Evolutionary conservation across 2,329 filamentous ascomycete genomes (phyloP).

Genomic region (Scytalidium lignicola): DNA sequence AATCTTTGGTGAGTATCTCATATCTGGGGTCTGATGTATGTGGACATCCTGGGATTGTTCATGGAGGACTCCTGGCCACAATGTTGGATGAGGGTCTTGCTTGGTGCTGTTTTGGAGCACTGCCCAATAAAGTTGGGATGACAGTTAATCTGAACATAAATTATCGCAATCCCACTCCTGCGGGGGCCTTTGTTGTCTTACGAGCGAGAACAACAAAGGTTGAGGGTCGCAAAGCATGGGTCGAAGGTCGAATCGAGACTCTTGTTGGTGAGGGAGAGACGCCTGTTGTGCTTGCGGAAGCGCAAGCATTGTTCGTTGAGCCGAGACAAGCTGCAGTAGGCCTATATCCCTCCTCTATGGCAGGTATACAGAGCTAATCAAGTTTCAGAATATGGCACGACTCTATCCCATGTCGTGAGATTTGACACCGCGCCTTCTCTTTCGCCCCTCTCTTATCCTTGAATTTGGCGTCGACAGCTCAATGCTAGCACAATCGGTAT

Average conservation of each 20-base stretch:
- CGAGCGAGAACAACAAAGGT: slow-evolving; percentile 76
- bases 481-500: no score
- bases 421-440: no score
- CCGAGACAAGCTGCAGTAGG: slow-evolving; percentile 66
- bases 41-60: slow-evolving; percentile 85
- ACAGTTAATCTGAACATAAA: slow-evolving; percentile 81
- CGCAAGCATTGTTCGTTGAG: slow-evolving; percentile 81
- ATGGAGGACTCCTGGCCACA: slow-evolving; percentile 88
- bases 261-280: slow-evolving; percentile 60
- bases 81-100: slow-evolving; percentile 87
- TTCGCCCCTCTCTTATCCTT: no score
- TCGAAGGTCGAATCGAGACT: slow-evolving; percentile 80
- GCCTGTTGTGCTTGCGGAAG: slow-evolving; percentile 70
- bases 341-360: neutral
- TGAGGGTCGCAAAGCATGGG: slow-evolving; percentile 92
- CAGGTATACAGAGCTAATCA: neutral
- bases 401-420: neutral
- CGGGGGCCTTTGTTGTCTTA: slow-evolving; percentile 71
- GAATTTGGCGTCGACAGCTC: no score
- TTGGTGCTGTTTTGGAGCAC: slow-evolving; percentile 78
- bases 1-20: slow-evolving; percentile 64
- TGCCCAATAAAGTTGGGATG: slow-evolving; percentile 80
- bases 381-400: neutral
- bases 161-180: slow-evolving; percentile 76
- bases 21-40: slow-evolving; percentile 78